Base-by-base conservation (phyloP, 1,284 basidiomycete genomes). In the Thelephora terrestris region DNA sequence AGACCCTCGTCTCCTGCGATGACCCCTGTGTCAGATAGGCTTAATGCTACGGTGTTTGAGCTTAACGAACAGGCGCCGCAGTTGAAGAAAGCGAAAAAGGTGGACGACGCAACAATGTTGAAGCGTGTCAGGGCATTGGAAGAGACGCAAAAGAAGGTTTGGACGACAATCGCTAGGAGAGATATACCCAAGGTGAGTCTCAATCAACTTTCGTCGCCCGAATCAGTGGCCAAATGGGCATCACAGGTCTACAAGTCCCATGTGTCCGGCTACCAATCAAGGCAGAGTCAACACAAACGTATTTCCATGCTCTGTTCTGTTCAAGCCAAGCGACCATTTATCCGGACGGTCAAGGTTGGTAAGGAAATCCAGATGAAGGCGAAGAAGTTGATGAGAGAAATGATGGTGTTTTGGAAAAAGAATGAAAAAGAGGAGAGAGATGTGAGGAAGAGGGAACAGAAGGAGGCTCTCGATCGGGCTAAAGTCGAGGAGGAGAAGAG, bases 401-500 rank as follows among this genome's bases (percentile, higher is more conserved):
- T 98, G 84, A 81, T 96, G 56, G 82, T 93, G 25, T 96, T 93
- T 70, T 98, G 93, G 92, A 91, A 89, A 69, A 94, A 93, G 69
- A 98, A 98, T 60, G 95, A 99, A 65, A 93, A 94, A 62, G 86
- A 90, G 64, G 94, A 98, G 68, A 75, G 93, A 48, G 92, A 98
- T 53, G 80, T 91, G 25, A 82, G 93, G 53, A 92, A 89, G 64
- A 88, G 90, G 51, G 94, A 96, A 55, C 93, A 97, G 64, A 94
- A 93, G 63, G 92, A 95, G 64, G 91, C 91, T 5, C 75, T 85
- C 54, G 92, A 96, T 57, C 79, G 88, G 46, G 81, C 92, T 36
- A 93, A 89, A 66, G 73, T 92, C 38, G 96, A 99, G 65, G 96
- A 99, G 66, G 96, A 99, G 70, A 91, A 87, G 63, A 81, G 96